Percentiles rank a stretch among this genome's conserved stretches.
These are phyloP conservation scores for Microascus cirrosus DNA, from an alignment of 2,329 filamentous ascomycete species.

Conservation along the genomic window DNA sequence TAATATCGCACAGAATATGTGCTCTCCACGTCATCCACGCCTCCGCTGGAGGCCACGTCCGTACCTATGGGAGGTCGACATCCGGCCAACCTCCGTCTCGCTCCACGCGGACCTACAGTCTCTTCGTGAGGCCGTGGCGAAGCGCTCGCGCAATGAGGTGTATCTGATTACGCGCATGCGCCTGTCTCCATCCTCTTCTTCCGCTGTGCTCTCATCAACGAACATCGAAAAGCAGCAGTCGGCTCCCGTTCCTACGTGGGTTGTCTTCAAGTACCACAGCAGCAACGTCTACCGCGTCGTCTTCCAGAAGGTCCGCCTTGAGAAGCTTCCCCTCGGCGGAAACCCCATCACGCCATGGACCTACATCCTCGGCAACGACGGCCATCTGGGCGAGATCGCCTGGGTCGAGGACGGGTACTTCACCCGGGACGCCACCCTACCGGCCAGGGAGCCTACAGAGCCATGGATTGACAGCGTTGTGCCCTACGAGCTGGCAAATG, in stretches of 20 bases:
- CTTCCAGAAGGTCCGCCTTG: slow-evolving; percentile 1
- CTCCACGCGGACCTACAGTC: background rate
- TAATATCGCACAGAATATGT: background rate
- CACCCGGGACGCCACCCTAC: background rate
- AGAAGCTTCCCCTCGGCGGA: slow-evolving; percentile 1
- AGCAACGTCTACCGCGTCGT: background rate
- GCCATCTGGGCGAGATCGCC: slow-evolving; percentile 3
- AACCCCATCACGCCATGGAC: slow-evolving; percentile 3
- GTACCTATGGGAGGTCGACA: background rate
- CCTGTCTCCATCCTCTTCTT: background rate
- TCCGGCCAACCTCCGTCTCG: background rate
- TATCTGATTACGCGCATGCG: slow-evolving; percentile 3
- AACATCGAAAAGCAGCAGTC: background rate
- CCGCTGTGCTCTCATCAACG: background rate
- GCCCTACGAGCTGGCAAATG: slow-evolving; percentile 1
- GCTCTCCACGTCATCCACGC: background rate
- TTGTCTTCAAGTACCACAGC: slow-evolving; percentile 1
- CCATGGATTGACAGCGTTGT: slow-evolving; percentile 3
- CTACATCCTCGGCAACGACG: slow-evolving; percentile 4
- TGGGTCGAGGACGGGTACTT: slow-evolving; percentile 4
- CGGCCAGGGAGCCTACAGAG: background rate
- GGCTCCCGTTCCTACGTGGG: background rate
- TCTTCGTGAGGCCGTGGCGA: slow-evolving; percentile 2
- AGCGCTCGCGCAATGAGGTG: background rate
- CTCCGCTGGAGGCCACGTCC: slow-evolving; percentile 3